Base-by-base conservation (phyloP, 352 stramenopile species). In the Phytopythium montanum region DNA sequence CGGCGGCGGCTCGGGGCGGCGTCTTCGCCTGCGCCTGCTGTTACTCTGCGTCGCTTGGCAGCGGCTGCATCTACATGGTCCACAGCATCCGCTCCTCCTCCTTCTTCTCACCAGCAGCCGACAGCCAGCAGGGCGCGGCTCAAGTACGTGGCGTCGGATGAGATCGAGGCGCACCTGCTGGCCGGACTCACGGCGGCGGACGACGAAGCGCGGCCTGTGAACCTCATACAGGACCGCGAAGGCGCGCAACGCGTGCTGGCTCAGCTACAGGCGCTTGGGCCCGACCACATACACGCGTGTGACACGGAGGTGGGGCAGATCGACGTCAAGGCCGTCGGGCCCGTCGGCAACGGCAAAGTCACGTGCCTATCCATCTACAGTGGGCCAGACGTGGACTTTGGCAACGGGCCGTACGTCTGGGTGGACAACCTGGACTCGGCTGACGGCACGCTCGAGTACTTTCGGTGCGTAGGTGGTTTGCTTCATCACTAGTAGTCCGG, bases 261-360 rank as follows among this genome's bases (percentile, higher is more conserved):
- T 21, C 79, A 74, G 56, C 84, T 94, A 58, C 34, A 69, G n/a
- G 59, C 66, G 64, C 74, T 92, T 5, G 82, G 82, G 0, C 80
- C 86, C 2, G 48, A 74, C 10, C 78, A 92, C 36, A 93, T 97
- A 60, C 94, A 98, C 71, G 97, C 96, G 3, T 98, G 94, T 59
- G 97, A 99, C 79, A 99, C 97, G 7, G 97, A 99, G 73, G 96
- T 99, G 21, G 96, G 89, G 52, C 86, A 98, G 54, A 98, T 99
- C 68, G 96, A 99, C 75, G 57, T 99, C 44, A 97, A 96, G 53
- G 77, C 79, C 19, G 84, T 98, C 21, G 91, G 96, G 5, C 96
- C 97, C 21, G 90, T 99, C 18, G 97, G 96, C 19, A 98, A 99
- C 68, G 97, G 98, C 33, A 90, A 97, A 51, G 96, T 99, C 13